Percentiles rank a stretch among this genome's conserved stretches.
Conservation (phyloP, 2,329 filamentous ascomycete species). For the Pyricularia pennisetigena region DNA sequence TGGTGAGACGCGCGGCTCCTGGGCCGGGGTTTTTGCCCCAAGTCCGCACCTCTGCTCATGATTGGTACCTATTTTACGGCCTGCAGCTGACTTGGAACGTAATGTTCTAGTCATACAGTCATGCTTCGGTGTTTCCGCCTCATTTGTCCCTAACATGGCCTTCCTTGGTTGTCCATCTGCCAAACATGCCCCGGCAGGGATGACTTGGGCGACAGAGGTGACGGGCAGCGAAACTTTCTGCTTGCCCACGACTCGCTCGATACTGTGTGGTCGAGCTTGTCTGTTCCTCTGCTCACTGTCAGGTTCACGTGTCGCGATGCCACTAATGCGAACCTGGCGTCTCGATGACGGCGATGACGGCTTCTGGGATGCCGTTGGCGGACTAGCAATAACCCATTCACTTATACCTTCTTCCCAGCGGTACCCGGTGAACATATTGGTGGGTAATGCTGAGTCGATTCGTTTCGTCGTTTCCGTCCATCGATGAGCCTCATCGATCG, state of each 20-base stretch:
- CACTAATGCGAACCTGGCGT: background rate
- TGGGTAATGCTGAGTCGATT: background rate
- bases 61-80: background rate
- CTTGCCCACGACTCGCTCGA: background rate
- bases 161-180: background rate
- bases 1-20: background rate
- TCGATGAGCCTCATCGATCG: background rate
- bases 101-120: background rate
- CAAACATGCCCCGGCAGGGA: background rate
- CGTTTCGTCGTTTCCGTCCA: background rate
- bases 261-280: background rate
- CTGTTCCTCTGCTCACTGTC: background rate
- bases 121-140: background rate
- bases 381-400: slow-evolving; percentile 22
- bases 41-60: background rate
- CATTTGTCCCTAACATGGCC: background rate
- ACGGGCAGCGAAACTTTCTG: background rate
- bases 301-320: background rate
- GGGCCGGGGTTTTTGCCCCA: background rate
- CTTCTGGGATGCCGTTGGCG: background rate
- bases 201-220: background rate
- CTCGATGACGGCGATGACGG: background rate
- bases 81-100: background rate
- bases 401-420: slow-evolving; percentile 27
- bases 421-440: slow-evolving; percentile 15